These are phyloP conservation scores for Cryptococcus depauperatus DNA, from an alignment of 1,284 basidiomycete genomes.

Conservation along the genomic window DNA sequence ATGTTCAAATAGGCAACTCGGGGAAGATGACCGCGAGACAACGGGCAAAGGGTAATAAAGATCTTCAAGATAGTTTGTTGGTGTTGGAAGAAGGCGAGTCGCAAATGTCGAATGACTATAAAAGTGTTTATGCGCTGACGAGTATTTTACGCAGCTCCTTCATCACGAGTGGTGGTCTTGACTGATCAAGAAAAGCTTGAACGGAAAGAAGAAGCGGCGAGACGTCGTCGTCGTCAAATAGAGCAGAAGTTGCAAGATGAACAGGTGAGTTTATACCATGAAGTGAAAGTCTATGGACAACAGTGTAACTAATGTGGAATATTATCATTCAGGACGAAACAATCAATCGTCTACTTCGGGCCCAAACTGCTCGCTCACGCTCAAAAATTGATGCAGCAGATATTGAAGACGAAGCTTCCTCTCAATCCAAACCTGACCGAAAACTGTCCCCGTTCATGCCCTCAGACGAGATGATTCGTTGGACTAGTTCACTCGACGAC, in stretches of 20 bases:
- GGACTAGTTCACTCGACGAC: slow-evolving; percentile 13
- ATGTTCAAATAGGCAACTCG: too few species aligned
- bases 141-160: background rate
- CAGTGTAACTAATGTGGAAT: background rate
- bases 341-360: slow-evolving; percentile 82
- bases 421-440: slow-evolving; percentile 34
- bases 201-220: slow-evolving; percentile 72
- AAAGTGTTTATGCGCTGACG: background rate
- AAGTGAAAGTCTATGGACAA: too few species aligned
- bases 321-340: slow-evolving; percentile 53
- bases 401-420: slow-evolving; percentile 32
- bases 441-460: slow-evolving; percentile 1
- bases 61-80: slow-evolving; percentile 21
- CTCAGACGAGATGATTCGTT: slow-evolving; percentile 46
- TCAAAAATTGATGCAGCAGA: slow-evolving; percentile 52
- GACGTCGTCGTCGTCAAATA: slow-evolving; percentile 72
- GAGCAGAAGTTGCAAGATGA: slow-evolving; percentile 90
- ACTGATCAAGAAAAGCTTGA: slow-evolving; percentile 76
- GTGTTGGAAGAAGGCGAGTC: slow-evolving; percentile 16
- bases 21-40: slow-evolving; percentile 32
- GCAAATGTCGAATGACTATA: background rate
- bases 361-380: slow-evolving; percentile 61
- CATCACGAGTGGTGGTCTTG: slow-evolving; percentile 61
- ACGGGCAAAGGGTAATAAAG: slow-evolving; percentile 25
- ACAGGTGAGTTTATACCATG: slow-evolving; percentile 53